Base-by-base conservation (phyloP, 331 rosid species). In the Cydonia oblonga region DNA sequence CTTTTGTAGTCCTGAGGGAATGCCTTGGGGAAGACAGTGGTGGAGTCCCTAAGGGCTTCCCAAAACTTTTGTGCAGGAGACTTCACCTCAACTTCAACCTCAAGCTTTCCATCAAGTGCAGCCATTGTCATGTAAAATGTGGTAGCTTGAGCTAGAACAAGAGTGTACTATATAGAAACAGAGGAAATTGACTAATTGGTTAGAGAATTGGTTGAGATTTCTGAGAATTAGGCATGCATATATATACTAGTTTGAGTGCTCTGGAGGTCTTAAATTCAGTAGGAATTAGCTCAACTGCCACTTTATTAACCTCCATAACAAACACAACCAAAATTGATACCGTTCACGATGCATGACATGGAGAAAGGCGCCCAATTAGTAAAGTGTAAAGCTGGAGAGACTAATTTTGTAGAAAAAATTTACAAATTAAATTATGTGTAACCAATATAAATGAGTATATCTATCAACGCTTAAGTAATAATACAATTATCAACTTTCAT, bases 1-100 rank as follows among this genome's bases (percentile, higher is more conserved):
- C 88, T 85, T 69, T 93, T 85, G 87, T 93, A 93, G 22, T 93
- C 97, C 33, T 88, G 72, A 8, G 96, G 80, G 42, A 89, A 84
- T 11, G 85, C 96, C 83, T 90, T 86, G 5, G 96, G 92, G 75
- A 83, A 85, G 68, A 87, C 52, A 29, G 19, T 58, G 62, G 86
- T 58, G 6, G 96, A 90, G 40, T 93, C 84, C 79, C 81, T 87
- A 1, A 93, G 60, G 59, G 33, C 44, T 40, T 26, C 70, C 96
- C 96, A 90, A 72, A 79, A 78, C 83, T 86, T 87, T 22, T 82
- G 88, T 60, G 90, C 83, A 3, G 40, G 70, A 1, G 92, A 78
- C 69, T 93, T 93, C 42, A 89, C 84, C 15, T 89, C 92, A 56
- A 89, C 59, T 25, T 93, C 96, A 3, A 89, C 93, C 49, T 83